Base-by-base conservation (phyloP, 345 rosid species). In the Acer campestre region DNA sequence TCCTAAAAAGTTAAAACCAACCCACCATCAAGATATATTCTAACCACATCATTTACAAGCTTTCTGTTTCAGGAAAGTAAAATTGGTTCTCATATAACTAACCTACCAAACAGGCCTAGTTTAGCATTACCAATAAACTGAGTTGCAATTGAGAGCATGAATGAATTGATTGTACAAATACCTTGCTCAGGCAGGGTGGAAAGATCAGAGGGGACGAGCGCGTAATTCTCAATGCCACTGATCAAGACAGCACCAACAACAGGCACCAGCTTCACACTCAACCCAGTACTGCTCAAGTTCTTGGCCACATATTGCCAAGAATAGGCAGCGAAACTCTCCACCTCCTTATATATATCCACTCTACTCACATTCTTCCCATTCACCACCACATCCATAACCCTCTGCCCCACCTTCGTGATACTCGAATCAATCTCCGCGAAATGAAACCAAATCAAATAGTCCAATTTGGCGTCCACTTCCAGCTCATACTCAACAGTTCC, bases 381-480 rank as follows among this genome's bases (percentile, higher is more conserved):
- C 80, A 97, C 95, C 55, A 85, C 27, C 10, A 94, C 82, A 78
- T 94, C 93, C 73, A 97, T 90, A 78, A 93, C 97, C 58, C 99
- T 91, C 77, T 79, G 82, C 70, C 93, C 94, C 58, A 82, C 88
- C 77, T 86, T 89, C 5, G 76, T 90, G 81, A 97, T 97, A 0
- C 82, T 84, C 1, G 86, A 74, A 75, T 94, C 98, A 80, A 97
- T 90, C 93, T 97, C 99, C 13, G 97, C 93, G 44, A 97, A 97
- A 75, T 97, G 99, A 27, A 97, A 87, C 97, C 95, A 94, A n/a
- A 97, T 18, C 87, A 97, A 77, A 84, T 97, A 97, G 81, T 94
- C 98, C 77, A 91, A 81, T 85, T 91, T 94, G 0, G 99, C 98
- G 62, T 97, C 98, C 79, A 97, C 99, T 13, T 75, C 58, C 70